Evolutionary conservation across 148 eudicot genomes (phyloP), one percentile per base, ranked within the genome.

Genomic region (Rhododendron vialii): DNA sequence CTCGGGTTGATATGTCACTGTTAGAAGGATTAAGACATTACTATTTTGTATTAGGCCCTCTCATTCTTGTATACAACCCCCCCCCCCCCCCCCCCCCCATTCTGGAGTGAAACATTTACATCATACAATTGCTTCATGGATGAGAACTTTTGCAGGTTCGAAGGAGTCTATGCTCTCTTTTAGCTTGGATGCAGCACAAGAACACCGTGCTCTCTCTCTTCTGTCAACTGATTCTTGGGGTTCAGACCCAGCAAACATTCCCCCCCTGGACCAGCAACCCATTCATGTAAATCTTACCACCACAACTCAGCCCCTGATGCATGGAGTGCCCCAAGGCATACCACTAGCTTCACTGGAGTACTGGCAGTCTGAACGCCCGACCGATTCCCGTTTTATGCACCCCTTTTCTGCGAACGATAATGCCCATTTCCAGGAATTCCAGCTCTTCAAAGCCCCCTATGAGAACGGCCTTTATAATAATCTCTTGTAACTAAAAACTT

Each of bases 131-230:
- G 47, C 57, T 81, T 71, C 26, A 41, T 41, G 26, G 35, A 24
- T 41, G 38, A 26, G 47, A 15, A n/a, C 18, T 87, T 47, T 20
- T 88, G 91, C 91, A 93, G 97, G 93, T 61, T 28, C 90, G 85
- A 84, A 87, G 65, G 93, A 85, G 81, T 83, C 88, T 17, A 80
- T 84, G 84, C 84, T 88, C 86, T 88, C 89, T 75, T 82, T 92
- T 87, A 92, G 87, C 91, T 28, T 91, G 88, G 92, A 87, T 86
- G 93, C 92, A 81, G 89, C 90, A 88, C 92, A 88, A 85, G 92
- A 93, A 82, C 91, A 73, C 65, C 85, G 94, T 95, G 98, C 98
- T 95, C 98, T 93, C 98, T 95, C 98, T 95, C 98, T 95, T 95
- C 98, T 95, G 96, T 95, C 98, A 95, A 93, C 91, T 86, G 91